A percentile compares a stretch with the other conserved stretches of the same genome.
These are phyloP conservation scores for Leucocoprinus leucothites DNA, from an alignment of 768 basidiomycete genomes.

Conservation along the genomic window DNA sequence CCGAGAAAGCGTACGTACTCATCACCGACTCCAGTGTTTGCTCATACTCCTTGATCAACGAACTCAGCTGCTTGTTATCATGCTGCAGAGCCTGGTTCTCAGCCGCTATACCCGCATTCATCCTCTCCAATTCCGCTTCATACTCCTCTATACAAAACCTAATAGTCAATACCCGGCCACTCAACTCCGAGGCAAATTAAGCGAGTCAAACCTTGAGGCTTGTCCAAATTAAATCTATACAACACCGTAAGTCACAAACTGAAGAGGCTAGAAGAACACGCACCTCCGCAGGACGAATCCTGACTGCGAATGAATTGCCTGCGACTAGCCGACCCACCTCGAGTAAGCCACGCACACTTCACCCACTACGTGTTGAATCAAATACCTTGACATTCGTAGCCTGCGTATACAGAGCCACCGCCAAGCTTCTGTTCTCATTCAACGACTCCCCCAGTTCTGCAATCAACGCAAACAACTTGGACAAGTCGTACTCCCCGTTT, in stretches of 20 bases:
- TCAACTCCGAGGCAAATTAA: neutral
- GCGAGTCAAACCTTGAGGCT: constrained; percentile 87
- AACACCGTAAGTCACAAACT: constrained; percentile 2
- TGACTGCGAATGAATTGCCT: constrained; percentile 86
- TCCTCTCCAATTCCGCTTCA: constrained; percentile 83
- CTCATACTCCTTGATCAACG: constrained; percentile 94
- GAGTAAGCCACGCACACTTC: neutral
- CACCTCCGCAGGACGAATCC: constrained; percentile 88
- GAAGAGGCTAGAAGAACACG: constrained; percentile 19
- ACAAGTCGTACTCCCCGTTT: constrained; percentile 53
- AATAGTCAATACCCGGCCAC: constrained; percentile 1
- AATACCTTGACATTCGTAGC: constrained; percentile 77
- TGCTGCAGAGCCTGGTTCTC: constrained; percentile 87
- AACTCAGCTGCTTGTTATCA: constrained; percentile 94
- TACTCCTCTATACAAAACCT: constrained; percentile 79
- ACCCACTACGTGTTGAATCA: neutral
- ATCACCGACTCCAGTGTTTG: constrained; percentile 94
- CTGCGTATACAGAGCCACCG: constrained; percentile 69
- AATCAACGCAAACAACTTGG: constrained; percentile 64
- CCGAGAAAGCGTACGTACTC: constrained; percentile 41
- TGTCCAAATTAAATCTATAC: constrained; percentile 82
- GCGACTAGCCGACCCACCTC: constrained; percentile 45
- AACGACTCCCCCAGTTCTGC: constrained; percentile 83
- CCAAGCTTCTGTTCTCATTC: constrained; percentile 69
- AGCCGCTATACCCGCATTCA: constrained; percentile 72